phyloP scores from a whole-genome alignment of 495 filamentous ascomycete species.

The Lasiosphaeria miniovina region DNA sequence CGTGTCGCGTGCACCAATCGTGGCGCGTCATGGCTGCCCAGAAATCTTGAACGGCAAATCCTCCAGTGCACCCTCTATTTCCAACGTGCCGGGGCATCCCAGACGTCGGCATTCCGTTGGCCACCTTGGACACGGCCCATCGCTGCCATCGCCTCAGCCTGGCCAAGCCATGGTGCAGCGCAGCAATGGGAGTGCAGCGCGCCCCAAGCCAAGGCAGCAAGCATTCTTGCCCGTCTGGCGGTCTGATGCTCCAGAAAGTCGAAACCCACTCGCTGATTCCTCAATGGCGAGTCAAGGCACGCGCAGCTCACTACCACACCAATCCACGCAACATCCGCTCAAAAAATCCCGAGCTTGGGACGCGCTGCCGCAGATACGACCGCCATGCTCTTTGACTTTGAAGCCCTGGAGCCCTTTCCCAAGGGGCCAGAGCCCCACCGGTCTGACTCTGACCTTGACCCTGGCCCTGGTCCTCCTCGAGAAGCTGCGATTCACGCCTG shows the following conservation, averaged over 20 bases:
- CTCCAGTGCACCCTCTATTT: slow-evolving; percentile 19
- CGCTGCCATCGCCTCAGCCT: slow-evolving; percentile 8
- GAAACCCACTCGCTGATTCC: not conserved
- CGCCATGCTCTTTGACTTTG: no score
- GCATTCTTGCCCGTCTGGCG: not conserved
- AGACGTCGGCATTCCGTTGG: slow-evolving; percentile 15
- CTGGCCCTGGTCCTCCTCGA: no score
- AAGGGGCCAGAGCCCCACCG: no score
- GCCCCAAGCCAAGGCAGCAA: not conserved
- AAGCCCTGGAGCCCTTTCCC: no score
- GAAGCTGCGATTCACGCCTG: no score
- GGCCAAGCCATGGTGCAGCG: slow-evolving; percentile 1
- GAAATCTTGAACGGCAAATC: slow-evolving; percentile 9
- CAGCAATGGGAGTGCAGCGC: not conserved
- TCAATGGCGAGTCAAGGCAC: not conserved
- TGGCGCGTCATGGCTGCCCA: slow-evolving; percentile 13
- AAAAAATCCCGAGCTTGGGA: not conserved
- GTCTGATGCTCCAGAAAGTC: not conserved
- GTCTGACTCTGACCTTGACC: no score
- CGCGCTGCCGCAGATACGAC: not conserved
- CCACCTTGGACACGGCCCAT: slow-evolving; percentile 17
- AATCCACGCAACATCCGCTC: not conserved
- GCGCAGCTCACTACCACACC: not conserved
- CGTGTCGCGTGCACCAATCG: slow-evolving; percentile 31
- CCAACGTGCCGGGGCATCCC: slow-evolving; percentile 22